phyloP scores from a whole-genome alignment of 2,329 filamentous ascomycete genomes.

The Coniochaeta ligniaria region DNA sequence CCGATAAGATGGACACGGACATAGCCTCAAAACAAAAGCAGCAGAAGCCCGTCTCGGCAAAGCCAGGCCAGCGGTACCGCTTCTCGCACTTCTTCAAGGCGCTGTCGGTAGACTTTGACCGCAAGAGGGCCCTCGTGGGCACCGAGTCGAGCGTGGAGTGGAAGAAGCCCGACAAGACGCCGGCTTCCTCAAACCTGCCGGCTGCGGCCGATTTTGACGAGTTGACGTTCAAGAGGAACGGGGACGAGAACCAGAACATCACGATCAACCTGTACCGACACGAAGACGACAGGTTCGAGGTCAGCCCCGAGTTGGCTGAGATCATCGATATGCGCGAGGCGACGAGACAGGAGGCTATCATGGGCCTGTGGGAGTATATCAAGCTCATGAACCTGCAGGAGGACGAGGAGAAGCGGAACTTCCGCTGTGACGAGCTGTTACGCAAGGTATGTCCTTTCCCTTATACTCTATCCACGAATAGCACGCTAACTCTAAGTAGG shows the following conservation, averaged over 20 bases:
- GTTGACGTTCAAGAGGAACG: conserved; percentile 82
- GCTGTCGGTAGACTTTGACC: conserved; percentile 69
- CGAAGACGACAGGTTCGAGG: conserved; percentile 74
- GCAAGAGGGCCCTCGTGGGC: conserved; percentile 48
- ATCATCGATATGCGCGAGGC: conserved; percentile 82
- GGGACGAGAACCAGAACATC: conserved; percentile 88
- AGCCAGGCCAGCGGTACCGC: conserved; percentile 37
- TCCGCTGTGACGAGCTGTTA: conserved; percentile 80
- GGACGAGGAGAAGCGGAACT: conserved; percentile 88
- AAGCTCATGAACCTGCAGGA: conserved; percentile 80
- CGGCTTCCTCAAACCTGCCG: conserved; percentile 46
- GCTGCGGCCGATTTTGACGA: conserved; percentile 78
- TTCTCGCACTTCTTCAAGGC: conserved; percentile 78
- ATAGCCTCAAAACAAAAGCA: conserved; percentile 26
- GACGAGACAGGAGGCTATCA: conserved; percentile 78
- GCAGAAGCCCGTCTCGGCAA: conserved; percentile 24
- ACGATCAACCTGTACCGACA: conserved; percentile 80
- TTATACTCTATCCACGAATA: not conserved
- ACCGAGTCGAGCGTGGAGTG: conserved; percentile 65
- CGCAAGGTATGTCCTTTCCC: conserved; percentile 52
- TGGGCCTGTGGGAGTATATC: conserved; percentile 94
- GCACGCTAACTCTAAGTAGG: conserved; percentile 36
- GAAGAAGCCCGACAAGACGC: conserved; percentile 66
- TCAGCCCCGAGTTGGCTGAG: conserved; percentile 74
- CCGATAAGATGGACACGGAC: conserved; percentile 52